Conservation (phyloP, 257 asterid species). For the Voacanga thouarsii region DNA sequence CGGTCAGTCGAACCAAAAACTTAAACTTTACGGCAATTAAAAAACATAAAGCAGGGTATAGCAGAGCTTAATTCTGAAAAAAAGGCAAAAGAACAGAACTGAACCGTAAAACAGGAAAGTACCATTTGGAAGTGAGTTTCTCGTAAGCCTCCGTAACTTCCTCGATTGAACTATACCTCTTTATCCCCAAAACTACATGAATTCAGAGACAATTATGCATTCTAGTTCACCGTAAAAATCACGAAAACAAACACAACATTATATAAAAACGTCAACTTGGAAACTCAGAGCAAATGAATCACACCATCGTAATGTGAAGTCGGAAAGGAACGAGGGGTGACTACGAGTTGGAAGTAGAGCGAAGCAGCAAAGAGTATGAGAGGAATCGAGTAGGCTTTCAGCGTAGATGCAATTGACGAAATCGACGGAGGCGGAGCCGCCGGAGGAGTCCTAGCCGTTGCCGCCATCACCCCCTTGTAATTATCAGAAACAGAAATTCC, state of each 20-base stretch:
- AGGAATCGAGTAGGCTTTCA: constrained; percentile 68
- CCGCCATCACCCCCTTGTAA: constrained; percentile 4
- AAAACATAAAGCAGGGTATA: not conserved
- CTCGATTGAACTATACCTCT: constrained; percentile 60
- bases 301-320: constrained; percentile 79
- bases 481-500: not conserved
- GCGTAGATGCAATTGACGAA: constrained; percentile 28
- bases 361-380: constrained; percentile 55
- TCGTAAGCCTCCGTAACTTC: constrained; percentile 70
- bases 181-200: constrained; percentile 71
- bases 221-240: not conserved
- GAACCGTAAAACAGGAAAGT: constrained; percentile 9
- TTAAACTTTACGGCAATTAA: not conserved
- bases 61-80: not conserved
- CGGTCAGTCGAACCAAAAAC: not conserved
- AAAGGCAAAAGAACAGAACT: not conserved
- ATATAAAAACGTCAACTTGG: not conserved
- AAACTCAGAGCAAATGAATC: not conserved
- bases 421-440: constrained; percentile 32
- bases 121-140: constrained; percentile 60
- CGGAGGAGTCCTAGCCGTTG: constrained; percentile 24
- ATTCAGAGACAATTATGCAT: not conserved
- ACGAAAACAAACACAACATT: not conserved
- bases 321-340: constrained; percentile 73
- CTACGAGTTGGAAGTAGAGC: constrained; percentile 73